These are phyloP conservation scores for Ballota nigra DNA, from an alignment of 257 asterid species.

Conservation along the genomic window DNA sequence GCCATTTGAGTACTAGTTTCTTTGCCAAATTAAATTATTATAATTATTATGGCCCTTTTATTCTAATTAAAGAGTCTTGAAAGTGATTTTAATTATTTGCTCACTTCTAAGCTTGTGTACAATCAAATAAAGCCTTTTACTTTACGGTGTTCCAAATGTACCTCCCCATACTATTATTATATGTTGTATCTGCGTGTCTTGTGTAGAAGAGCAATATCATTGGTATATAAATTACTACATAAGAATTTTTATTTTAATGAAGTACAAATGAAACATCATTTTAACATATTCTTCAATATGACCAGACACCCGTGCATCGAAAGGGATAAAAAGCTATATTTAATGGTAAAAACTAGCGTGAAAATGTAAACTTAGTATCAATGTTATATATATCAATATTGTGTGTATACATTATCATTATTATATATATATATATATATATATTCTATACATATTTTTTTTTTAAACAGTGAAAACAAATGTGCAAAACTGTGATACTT, in stretches of 20 bases:
- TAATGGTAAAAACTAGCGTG: no score
- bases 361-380: no score
- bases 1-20: not conserved
- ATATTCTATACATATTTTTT: no score
- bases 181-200: not conserved
- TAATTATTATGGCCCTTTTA: not conserved
- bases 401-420: no score
- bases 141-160: not conserved
- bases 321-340: no score
- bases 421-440: no score
- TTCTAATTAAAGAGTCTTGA: not conserved
- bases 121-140: not conserved
- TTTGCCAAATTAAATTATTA: not conserved
- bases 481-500: no score
- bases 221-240: no score
- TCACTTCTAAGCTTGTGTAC: not conserved
- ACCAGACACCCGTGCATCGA: not conserved
- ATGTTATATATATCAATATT: no score
- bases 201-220: not conserved
- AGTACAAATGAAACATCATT: not conserved
- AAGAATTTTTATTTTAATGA: no score
- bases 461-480: no score
- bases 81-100: not conserved
- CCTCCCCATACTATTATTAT: not conserved
- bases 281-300: no score